Percentiles rank a stretch among this genome's conserved stretches.
These are phyloP conservation scores for Porodaedalea pini DNA, from an alignment of 1,284 basidiomycete species.

Conservation along the genomic window DNA sequence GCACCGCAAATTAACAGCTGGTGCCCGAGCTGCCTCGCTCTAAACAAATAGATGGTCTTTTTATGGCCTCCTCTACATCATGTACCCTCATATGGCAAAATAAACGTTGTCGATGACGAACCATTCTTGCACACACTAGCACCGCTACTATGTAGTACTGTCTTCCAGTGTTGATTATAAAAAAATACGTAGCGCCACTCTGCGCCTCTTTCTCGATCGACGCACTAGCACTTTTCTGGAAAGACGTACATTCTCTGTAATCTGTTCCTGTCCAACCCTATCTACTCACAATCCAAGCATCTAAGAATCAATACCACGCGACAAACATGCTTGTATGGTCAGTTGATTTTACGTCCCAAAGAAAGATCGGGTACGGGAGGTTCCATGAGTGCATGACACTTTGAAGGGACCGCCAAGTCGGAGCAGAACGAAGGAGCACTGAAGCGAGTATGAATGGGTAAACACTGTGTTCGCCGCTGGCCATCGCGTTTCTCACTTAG, in stretches of 20 bases:
- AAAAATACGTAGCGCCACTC: no score
- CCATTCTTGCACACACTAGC: no score
- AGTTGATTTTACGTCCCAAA: neutral
- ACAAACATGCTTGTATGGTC: neutral
- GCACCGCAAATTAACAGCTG: conserved; percentile 47
- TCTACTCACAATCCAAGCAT: conserved; percentile 2
- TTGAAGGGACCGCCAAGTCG: neutral
- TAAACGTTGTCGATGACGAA: no score
- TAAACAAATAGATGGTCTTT: neutral
- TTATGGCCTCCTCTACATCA: no score
- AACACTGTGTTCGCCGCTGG: neutral
- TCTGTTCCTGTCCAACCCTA: conserved; percentile 2
- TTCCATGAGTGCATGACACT: no score
- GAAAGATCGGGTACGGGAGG: neutral
- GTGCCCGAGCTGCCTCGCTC: conserved; percentile 36
- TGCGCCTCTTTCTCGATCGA: neutral
- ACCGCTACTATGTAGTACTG: no score
- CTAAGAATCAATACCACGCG: neutral
- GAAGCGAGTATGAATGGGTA: neutral
- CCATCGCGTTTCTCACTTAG: neutral
- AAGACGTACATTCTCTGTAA: neutral
- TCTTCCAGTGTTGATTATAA: no score
- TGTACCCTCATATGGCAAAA: no score
- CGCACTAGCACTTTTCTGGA: conserved; percentile 1
- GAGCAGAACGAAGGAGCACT: neutral